Conservation (phyloP, 2,329 filamentous ascomycete species). For the Stemphylium vesicarium region DNA sequence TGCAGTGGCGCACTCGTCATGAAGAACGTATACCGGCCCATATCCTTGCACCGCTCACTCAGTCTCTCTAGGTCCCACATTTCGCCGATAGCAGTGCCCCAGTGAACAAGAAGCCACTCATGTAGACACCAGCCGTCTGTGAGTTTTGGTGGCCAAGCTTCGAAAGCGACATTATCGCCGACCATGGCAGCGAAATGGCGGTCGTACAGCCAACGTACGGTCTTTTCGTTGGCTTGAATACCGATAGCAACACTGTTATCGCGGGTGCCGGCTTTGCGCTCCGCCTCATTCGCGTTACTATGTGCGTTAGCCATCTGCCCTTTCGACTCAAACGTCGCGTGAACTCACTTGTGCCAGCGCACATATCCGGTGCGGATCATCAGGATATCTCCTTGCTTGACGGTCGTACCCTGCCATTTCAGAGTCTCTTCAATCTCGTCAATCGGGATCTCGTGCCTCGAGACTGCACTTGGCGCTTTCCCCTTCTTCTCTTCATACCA, state of each 20-base stretch:
- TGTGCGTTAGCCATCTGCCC: not conserved
- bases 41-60: conserved; percentile 60
- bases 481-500: conserved; percentile 43
- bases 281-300: conserved; percentile 33
- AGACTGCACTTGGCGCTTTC: conserved; percentile 32
- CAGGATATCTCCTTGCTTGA: conserved; percentile 44
- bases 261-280: conserved; percentile 39
- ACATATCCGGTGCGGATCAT: conserved; percentile 54
- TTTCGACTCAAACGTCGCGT: no score
- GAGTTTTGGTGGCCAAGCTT: conserved; percentile 43
- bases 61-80: conserved; percentile 58
- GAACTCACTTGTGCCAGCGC: conserved; percentile 47
- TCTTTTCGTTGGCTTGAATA: conserved; percentile 40
- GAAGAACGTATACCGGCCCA: conserved; percentile 65
- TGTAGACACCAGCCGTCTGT: conserved; percentile 43
- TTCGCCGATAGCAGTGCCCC: conserved; percentile 44
- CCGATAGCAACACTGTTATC: conserved; percentile 44
- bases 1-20: conserved; percentile 66
- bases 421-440: conserved; percentile 39
- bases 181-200: conserved; percentile 45
- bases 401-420: conserved; percentile 38
- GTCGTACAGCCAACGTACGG: conserved; percentile 48
- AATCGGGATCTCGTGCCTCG: conserved; percentile 39
- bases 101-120: conserved; percentile 41
- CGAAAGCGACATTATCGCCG: conserved; percentile 51